phyloP scores from a whole-genome alignment of 768 basidiomycete genomes.

The Sarcomyxa edulis region DNA sequence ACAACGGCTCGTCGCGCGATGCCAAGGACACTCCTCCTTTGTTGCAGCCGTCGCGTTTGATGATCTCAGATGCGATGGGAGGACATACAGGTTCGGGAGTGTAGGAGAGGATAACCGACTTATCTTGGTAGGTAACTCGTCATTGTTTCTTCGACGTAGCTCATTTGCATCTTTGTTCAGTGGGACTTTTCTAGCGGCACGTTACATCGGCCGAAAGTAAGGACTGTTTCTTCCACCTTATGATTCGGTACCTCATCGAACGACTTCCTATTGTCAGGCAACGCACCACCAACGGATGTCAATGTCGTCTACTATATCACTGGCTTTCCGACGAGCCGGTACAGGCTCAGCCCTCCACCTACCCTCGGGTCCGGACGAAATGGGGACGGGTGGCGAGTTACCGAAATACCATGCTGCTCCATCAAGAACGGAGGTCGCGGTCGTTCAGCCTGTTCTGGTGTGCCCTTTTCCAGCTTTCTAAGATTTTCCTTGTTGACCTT shows the following conservation, averaged over 20 bases:
- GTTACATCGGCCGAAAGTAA: slow-evolving; percentile 80
- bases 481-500: slow-evolving; percentile 2
- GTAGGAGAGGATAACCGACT: slow-evolving; percentile 97
- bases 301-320: slow-evolving; percentile 72
- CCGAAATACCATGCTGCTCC: slow-evolving; percentile 83
- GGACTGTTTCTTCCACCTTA: slow-evolving; percentile 4
- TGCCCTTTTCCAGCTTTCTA: slow-evolving; percentile 15
- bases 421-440: slow-evolving; percentile 83
- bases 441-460: slow-evolving; percentile 88
- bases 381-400: slow-evolving; percentile 32
- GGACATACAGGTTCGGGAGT: slow-evolving; percentile 92
- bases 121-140: slow-evolving; percentile 72
- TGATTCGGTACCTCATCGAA: not conserved
- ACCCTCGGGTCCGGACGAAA: slow-evolving; percentile 30
- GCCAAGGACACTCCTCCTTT: slow-evolving; percentile 96
- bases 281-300: slow-evolving; percentile 72
- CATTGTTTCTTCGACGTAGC: slow-evolving; percentile 1
- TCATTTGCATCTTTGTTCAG: slow-evolving; percentile 32
- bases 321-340: slow-evolving; percentile 63
- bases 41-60: slow-evolving; percentile 90
- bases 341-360: slow-evolving; percentile 56
- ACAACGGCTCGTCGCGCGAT: slow-evolving; percentile 88
- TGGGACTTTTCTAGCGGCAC: slow-evolving; percentile 95
- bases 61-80: slow-evolving; percentile 77
- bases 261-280: slow-evolving; percentile 22